These are phyloP conservation scores for Podaxis sp. DNA, from an alignment of 768 basidiomycete genomes.

Conservation along the genomic window DNA sequence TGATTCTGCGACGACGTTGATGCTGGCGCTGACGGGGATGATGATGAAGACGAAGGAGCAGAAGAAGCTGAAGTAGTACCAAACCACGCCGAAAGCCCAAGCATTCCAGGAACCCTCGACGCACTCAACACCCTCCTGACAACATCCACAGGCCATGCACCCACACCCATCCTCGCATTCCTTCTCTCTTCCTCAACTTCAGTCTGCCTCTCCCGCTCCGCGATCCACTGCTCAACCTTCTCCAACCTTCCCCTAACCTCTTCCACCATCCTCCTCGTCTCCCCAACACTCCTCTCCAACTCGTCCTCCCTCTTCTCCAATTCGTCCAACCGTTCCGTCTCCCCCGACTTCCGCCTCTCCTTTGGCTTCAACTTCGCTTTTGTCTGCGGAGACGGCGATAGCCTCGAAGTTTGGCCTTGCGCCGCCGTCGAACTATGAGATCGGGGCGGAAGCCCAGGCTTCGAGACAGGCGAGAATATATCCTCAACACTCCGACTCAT, in stretches of 20 bases:
- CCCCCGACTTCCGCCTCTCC: not conserved
- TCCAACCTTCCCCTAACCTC: not conserved
- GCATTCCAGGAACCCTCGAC: slow-evolving; percentile 5
- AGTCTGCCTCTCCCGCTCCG: not conserved
- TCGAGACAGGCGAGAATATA: slow-evolving; percentile 2
- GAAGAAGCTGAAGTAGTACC: not conserved
- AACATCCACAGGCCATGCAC: not conserved
- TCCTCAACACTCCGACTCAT: slow-evolving; percentile 9
- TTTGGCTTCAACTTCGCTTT: not conserved
- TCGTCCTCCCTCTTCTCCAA: not conserved
- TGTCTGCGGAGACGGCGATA: not conserved
- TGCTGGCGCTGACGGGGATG: not conserved
- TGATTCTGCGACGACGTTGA: not conserved
- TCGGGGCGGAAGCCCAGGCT: not conserved
- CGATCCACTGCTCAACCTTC: not conserved
- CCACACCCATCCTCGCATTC: not conserved
- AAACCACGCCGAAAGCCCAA: slow-evolving; percentile 8
- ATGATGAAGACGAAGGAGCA: not conserved
- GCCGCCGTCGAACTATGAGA: not conserved
- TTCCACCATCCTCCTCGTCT: not conserved
- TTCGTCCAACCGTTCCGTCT: not conserved
- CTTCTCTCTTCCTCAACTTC: not conserved
- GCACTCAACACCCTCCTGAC: not conserved
- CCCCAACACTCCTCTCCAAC: not conserved
- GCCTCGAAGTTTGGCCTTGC: not conserved